Percentiles rank a stretch among this genome's conserved stretches.
phyloP scores from a whole-genome alignment of 306 rosid species.

The Fragaria ananassa region DNA sequence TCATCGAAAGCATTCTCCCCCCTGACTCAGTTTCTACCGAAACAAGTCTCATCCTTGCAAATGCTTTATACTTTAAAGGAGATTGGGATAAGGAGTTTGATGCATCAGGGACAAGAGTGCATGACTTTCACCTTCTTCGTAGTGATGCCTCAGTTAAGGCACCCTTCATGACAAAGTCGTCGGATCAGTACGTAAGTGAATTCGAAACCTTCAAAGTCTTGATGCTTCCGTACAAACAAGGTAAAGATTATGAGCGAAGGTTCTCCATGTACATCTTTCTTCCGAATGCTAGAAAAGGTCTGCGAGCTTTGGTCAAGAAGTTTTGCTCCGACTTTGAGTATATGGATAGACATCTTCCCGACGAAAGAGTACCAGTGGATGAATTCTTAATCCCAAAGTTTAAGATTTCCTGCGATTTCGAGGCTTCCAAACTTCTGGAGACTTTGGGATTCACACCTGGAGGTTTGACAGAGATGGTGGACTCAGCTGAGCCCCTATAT shows the following conservation, averaged over 20 bases:
- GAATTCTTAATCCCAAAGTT: not conserved
- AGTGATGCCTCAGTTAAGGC: not conserved
- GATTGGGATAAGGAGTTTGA: not conserved
- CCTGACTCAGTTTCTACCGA: not conserved
- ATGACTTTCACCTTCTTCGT: not conserved
- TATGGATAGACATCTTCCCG: not conserved
- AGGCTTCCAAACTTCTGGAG: not conserved
- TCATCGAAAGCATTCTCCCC: not conserved
- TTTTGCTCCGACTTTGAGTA: not conserved
- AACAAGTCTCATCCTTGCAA: not conserved
- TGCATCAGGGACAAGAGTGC: not conserved
- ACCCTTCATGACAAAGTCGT: not conserved
- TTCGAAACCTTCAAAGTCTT: not conserved
- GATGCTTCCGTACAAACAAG: not conserved
- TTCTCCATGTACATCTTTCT: not conserved
- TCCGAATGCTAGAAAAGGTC: not conserved
- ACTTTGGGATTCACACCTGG: not conserved
- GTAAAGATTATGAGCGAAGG: not conserved
- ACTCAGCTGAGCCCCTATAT: not conserved
- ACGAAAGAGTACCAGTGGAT: not conserved
- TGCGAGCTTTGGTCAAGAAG: not conserved
- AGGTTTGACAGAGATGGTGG: not conserved
- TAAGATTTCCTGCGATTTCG: not conserved
- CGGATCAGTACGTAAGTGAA: not conserved
- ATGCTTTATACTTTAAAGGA: slow-evolving; percentile 2